Base-by-base conservation (phyloP, 306 rosid genomes). In the Cicer chorassanicum region DNA sequence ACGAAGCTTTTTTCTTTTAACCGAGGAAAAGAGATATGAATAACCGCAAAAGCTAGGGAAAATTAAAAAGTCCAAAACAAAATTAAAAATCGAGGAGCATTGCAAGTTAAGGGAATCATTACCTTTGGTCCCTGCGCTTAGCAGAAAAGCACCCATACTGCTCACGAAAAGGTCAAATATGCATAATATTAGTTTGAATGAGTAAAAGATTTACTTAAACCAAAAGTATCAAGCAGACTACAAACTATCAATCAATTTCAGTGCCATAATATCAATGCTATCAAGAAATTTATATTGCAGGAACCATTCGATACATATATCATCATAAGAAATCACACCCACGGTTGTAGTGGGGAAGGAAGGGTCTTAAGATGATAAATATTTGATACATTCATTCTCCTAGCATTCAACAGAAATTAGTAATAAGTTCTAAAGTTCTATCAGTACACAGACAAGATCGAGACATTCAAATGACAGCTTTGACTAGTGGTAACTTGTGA, bases 121-220 rank as follows among this genome's bases (percentile, higher is more conserved):
- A 95, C 98, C 99, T 86, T 82, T 94, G 67, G 99, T 89, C 71
- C 99, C 99, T 9, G 96, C 96, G 4, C 99, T 91, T 54, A 94
- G 99, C 61, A 94, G 86, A 86, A 94, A 94, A 21, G 99, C 97
- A 51, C 99, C 99, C 99, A 94, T 94, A 84, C 99, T 94, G 97
- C 82, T 77, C 72, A 82, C 19, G 72, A 73, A 82, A 75, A 84
- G 79, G 68, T 48, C 76, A 36, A 70, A 48, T 51, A 39, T 63
- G 64, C 19, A 56, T 54, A 78, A 13, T 19, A 29, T 29, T 29
- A 29, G 34, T 29, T 29, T 29, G 34, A 29, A 29, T 29, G 51
- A 38, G 62, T 12, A 11, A 7, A 69, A 55, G 9, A 2, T 59
- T 45, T 54, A 46, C 9, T 16, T 66, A 34, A n/a, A 48, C 34